These are phyloP conservation scores for Exophiala viscosa DNA, from an alignment of 2,329 filamentous ascomycete species.

Conservation along the genomic window DNA sequence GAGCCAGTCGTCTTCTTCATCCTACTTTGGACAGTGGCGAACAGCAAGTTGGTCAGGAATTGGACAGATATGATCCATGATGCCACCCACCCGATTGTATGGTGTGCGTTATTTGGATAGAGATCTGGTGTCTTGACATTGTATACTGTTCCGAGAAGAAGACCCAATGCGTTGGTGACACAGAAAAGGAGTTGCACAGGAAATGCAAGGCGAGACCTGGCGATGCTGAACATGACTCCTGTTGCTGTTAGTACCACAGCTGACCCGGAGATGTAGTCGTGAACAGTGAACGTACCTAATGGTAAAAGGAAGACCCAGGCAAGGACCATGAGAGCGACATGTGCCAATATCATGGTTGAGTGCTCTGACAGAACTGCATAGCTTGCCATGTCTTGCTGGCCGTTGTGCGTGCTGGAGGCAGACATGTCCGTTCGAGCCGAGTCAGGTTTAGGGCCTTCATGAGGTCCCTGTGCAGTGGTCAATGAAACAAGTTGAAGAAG, in stretches of 20 bases:
- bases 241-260: constrained; percentile 15
- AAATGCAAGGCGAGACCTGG: constrained; percentile 70
- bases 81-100: constrained; percentile 80
- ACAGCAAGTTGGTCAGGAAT: constrained; percentile 63
- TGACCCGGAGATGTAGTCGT: neutral
- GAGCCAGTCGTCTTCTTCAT: constrained; percentile 34
- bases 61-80: constrained; percentile 70
- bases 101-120: constrained; percentile 82
- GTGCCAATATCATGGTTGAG: constrained; percentile 56
- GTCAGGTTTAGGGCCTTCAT: constrained; percentile 14
- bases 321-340: constrained; percentile 66
- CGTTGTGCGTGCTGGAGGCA: constrained; percentile 21
- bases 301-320: constrained; percentile 72
- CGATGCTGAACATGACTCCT: constrained; percentile 85
- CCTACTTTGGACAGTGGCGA: constrained; percentile 54
- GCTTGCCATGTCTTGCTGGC: constrained; percentile 32
- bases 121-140: constrained; percentile 78
- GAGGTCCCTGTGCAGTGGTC: constrained; percentile 22
- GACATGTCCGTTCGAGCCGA: constrained; percentile 25
- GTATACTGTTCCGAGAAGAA: constrained; percentile 67
- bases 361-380: constrained; percentile 39
- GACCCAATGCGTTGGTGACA: constrained; percentile 59
- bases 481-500: constrained; percentile 23
- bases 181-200: constrained; percentile 66
- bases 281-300: constrained; percentile 58